Evolutionary conservation across 768 basidiomycete genomes (phyloP), one percentile per base, ranked within the genome.

Genomic region (Hygrophorus pudorinus): DNA sequence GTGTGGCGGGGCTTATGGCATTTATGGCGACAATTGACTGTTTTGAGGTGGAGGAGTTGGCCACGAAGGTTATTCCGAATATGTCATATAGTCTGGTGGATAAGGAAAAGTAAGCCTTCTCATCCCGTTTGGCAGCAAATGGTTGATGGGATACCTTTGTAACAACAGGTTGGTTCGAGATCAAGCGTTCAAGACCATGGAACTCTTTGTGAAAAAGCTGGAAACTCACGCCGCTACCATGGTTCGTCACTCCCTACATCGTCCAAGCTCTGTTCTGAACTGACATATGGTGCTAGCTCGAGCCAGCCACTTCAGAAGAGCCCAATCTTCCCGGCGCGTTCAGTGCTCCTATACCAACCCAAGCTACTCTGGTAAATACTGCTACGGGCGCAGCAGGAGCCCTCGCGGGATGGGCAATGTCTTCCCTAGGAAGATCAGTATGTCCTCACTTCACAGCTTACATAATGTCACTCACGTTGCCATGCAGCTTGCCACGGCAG

Each of bases 351-450:
- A 52, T 58, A 3, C 51, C 62, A 45, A 55, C 62, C 47, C 66
- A 67, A 63, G 57, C 68, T 53, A 76, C 71, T 9, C 63, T 96
- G 2, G 88, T 88, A 12, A 90, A 81, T 52, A 81, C 81, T 3
- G 91, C 94, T 0, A 81, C 91, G 0, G 92, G 91, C 0, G 93
- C 92, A 2, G 94, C 93, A 13, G 84, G 87, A 6, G 85, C 82
- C 13, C 66, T 99, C 2, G 93, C 94, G 11, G 90, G 92, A 5
- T 98, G 94, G 94, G 94, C 94, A 1, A 89, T 97, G 34, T 85
- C 90, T 3, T 91, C 86, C 0, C 55, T 97, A 0, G 81, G 85
- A 20, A 92, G 80, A 65, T 86, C 85, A 70, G 86, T 85, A 42
- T 24, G 65, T 44, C 4, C 10, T 37, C 4, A 41, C 20, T 17